Evolutionary conservation across 106 monocot species (phyloP).

Genomic region (Hemerocallis citrina): DNA sequence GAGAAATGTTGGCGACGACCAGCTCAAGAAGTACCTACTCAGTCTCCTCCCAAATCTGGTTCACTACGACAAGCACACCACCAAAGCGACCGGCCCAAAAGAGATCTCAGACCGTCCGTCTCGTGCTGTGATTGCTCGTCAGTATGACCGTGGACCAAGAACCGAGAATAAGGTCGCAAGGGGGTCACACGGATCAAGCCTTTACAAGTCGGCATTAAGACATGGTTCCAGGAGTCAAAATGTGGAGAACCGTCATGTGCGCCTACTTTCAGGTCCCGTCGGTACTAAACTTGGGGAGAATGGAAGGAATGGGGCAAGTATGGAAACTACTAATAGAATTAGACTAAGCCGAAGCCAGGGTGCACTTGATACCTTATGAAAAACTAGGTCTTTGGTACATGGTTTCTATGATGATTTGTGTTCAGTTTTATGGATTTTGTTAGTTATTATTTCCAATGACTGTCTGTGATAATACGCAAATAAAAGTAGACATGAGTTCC

Average conservation of each 20-base stretch:
- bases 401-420: neutral
- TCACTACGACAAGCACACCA: slow-evolving; percentile 57
- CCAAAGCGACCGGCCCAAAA: slow-evolving; percentile 33
- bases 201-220: slow-evolving; percentile 12
- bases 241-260: slow-evolving; percentile 6
- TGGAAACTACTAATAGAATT: slow-evolving; percentile 20
- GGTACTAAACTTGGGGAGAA: slow-evolving; percentile 8
- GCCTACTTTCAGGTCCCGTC: neutral
- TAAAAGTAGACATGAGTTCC: neutral
- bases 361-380: slow-evolving; percentile 5
- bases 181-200: slow-evolving; percentile 4
- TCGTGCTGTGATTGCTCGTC: slow-evolving; percentile 21
- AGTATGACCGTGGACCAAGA: no score
- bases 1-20: slow-evolving; percentile 72
- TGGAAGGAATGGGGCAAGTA: slow-evolving; percentile 10
- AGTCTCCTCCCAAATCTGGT: slow-evolving; percentile 57
- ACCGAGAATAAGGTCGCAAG: slow-evolving; percentile 26
- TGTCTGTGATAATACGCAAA: neutral
- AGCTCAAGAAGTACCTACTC: slow-evolving; percentile 61
- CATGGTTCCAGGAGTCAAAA: slow-evolving; percentile 12
- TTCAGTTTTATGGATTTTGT: neutral
- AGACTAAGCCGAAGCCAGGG: slow-evolving; percentile 35
- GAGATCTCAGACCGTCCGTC: slow-evolving; percentile 29
- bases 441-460: neutral
- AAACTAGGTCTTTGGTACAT: no score